Conservation (phyloP, 108 stramenopile genomes). For the Nitzschia putrida region DNA sequence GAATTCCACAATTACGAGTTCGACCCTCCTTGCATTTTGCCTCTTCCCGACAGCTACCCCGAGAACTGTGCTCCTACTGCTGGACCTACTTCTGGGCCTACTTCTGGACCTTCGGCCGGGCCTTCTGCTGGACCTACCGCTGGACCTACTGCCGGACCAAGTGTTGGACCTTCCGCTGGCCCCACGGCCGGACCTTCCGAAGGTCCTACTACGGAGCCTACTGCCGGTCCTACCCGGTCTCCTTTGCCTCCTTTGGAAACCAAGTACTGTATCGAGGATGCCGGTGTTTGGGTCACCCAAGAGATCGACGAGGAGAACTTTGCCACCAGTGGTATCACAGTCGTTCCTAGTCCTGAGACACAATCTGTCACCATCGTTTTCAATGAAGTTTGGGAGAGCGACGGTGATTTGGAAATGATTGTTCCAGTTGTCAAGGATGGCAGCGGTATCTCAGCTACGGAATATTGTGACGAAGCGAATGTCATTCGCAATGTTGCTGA, state of each 20-base stretch:
- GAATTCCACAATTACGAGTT: constrained; percentile 36
- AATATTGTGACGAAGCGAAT: neutral
- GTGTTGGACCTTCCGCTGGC: too few species aligned
- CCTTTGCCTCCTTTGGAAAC: neutral
- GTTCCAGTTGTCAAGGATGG: neutral
- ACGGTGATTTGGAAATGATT: neutral
- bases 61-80: neutral
- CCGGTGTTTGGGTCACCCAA: neutral
- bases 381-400: neutral
- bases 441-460: constrained; percentile 2
- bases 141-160: too few species aligned
- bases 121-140: too few species aligned
- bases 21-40: constrained; percentile 28
- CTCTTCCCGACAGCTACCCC: neutral
- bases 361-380: neutral
- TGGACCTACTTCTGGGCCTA: too few species aligned
- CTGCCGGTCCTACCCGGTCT: constrained; percentile 1
- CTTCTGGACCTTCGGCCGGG: too few species aligned
- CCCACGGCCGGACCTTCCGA: too few species aligned
- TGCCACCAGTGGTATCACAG: neutral
- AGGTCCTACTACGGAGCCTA: constrained; percentile 1
- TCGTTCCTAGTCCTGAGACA: neutral
- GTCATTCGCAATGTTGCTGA: neutral
- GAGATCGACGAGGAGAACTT: neutral
- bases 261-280: constrained; percentile 7